Evolutionary conservation across 106 monocot genomes (phyloP).

Genomic region (Xerophyta viscosa): DNA sequence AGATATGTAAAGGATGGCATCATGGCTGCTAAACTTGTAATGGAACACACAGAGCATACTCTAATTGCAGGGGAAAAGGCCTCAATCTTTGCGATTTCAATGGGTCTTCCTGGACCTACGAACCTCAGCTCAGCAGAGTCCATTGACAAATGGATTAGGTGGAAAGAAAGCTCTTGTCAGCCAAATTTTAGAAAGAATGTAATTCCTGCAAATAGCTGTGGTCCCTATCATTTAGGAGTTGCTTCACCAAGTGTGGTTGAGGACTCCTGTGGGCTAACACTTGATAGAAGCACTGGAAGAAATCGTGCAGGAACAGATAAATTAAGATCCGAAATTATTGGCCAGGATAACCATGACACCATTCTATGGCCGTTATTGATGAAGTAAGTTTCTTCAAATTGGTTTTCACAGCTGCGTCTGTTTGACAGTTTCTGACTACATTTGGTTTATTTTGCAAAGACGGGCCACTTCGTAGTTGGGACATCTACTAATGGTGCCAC

Average conservation of each 20-base stretch:
- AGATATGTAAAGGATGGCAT: constrained; percentile 94
- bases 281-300: background rate
- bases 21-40: constrained; percentile 77
- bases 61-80: constrained; percentile 84
- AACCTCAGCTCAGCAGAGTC: constrained; percentile 80
- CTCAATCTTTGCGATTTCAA: constrained; percentile 77
- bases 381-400: constrained; percentile 23
- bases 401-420: background rate
- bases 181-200: constrained; percentile 93
- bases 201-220: constrained; percentile 42
- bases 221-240: constrained; percentile 43
- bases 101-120: constrained; percentile 81
- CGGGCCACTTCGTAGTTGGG: constrained; percentile 78
- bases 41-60: constrained; percentile 77
- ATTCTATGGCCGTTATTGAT: constrained; percentile 96
- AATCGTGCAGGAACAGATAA: constrained; percentile 2
- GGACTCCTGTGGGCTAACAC: constrained; percentile 2
- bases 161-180: constrained; percentile 59
- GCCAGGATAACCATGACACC: constrained; percentile 64
- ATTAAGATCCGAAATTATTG: constrained; percentile 13
- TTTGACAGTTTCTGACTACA: background rate
- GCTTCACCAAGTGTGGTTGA: constrained; percentile 2
- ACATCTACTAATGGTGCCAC: constrained; percentile 98
- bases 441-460: constrained; percentile 19
- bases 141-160: constrained; percentile 59